phyloP scores from a whole-genome alignment of 139 green algal genomes.

The Chlorella sp. region DNA sequence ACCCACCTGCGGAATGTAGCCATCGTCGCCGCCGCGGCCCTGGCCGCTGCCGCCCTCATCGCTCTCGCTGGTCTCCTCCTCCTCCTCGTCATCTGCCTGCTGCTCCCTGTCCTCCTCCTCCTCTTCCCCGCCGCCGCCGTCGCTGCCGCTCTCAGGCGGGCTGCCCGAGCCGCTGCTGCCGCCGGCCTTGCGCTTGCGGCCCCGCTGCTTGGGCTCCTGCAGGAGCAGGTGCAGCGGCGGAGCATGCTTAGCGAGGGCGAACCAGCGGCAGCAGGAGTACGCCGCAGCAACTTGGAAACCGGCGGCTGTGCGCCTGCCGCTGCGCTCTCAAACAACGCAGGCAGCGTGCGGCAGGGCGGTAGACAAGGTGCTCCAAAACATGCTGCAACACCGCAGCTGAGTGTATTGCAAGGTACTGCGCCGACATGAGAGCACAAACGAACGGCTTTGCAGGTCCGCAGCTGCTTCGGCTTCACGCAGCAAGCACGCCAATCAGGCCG shows the following conservation, averaged over 20 bases:
- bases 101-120: not conserved
- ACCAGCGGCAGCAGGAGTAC: too few species aligned
- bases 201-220: not conserved
- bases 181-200: not conserved
- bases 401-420: not conserved
- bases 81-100: not conserved
- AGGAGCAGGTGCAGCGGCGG: not conserved
- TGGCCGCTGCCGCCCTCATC: not conserved
- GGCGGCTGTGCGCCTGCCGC: too few species aligned
- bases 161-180: not conserved
- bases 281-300: too few species aligned
- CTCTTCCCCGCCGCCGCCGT: not conserved
- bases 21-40: not conserved
- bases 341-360: too few species aligned
- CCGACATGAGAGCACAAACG: too few species aligned
- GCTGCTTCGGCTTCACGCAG: too few species aligned
- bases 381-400: not conserved
- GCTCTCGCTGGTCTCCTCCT: not conserved
- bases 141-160: not conserved
- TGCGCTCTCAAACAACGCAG: not conserved
- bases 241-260: too few species aligned
- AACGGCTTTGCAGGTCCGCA: not conserved
- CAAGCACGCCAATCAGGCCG: too few species aligned
- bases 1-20: conserved; percentile 15
- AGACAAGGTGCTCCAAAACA: too few species aligned